Evolutionary conservation across 1,139 yeast genomes (phyloP).

Genomic region (Yamadazyma dushanensis): DNA sequence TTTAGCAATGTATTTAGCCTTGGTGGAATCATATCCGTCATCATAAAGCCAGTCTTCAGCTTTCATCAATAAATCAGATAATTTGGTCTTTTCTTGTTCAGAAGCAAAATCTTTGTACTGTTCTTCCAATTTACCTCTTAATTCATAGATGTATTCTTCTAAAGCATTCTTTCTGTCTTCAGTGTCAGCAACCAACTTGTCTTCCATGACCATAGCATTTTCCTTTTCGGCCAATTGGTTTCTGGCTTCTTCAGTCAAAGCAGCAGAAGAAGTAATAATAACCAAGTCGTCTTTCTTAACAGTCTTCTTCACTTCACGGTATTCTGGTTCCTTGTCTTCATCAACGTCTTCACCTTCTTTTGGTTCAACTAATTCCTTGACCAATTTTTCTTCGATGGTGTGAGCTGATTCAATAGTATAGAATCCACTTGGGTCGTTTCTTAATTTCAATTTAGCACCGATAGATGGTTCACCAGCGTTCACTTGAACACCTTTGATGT

Average conservation of each 20-base stretch:
- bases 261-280: constrained; percentile 52
- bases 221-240: constrained; percentile 75
- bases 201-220: constrained; percentile 80
- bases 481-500: constrained; percentile 80
- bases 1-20: constrained; percentile 96
- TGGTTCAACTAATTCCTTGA: constrained; percentile 77
- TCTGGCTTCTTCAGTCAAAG: constrained; percentile 61
- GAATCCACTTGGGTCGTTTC: constrained; percentile 97
- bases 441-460: constrained; percentile 88
- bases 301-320: constrained; percentile 87
- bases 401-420: constrained; percentile 92
- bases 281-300: constrained; percentile 85
- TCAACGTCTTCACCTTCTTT: constrained; percentile 42
- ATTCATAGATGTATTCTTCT: constrained; percentile 96
- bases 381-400: constrained; percentile 88
- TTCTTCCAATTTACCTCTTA: constrained; percentile 96
- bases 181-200: constrained; percentile 96
- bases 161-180: constrained; percentile 98
- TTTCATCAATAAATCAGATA: constrained; percentile 70
- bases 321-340: constrained; percentile 70
- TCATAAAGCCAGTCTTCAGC: constrained; percentile 99
- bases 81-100: constrained; percentile 83
- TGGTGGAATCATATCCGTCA: constrained; percentile 93
- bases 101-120: constrained; percentile 86
- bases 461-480: constrained; percentile 74